Base-by-base conservation (phyloP, 371 early-diverging fungal genomes). In the Lichtheimia corymbifera region DNA sequence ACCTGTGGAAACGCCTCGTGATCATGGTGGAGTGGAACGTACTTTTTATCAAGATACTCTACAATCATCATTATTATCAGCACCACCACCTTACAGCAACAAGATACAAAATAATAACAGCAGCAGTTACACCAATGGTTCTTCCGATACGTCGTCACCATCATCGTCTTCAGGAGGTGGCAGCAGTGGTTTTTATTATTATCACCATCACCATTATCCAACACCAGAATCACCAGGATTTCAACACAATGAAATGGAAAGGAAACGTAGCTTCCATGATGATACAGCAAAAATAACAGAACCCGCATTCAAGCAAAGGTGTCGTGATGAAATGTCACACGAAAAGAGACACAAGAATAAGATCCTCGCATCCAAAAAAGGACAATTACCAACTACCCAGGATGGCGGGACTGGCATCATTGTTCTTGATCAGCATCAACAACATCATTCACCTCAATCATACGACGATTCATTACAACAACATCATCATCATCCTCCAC, bases 1-100 rank as follows among this genome's bases (percentile, higher is more conserved):
- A 5, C 60, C 60, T 18, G 60, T 59, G 5, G 60, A 59, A 27
- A 59, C 60, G 3, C 60, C 60, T 9, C 49, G 28, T 12, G 59
- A 47, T 22, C 59, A 59, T 40, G 57, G 57, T 17, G 30, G 57
- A 15, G 18, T 30, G 9, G 57, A 56, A 13, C 57, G 44, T 20
- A 18, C 20, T 2, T 27, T 22, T 0, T 28, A 56, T 56, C 45
- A 18, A 43, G 18, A 56, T 22, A 3, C 17, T 20, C 24, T 13
- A 51, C 22, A 22, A 30, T 28, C 52, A 52, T 27, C 52, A 52
- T 28, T 22, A 50, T 4, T 17, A 5, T 13, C 53, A 53, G 5
- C 40, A 30, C 15, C 53, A 35, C n/a, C 52, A 22, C 13, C 52
- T 43, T 43, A 43, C 27, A 25, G 2, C 53, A 52, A 9, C 53